Conservation (phyloP, 1,284 basidiomycete species). For the Puccinia horiana region DNA sequence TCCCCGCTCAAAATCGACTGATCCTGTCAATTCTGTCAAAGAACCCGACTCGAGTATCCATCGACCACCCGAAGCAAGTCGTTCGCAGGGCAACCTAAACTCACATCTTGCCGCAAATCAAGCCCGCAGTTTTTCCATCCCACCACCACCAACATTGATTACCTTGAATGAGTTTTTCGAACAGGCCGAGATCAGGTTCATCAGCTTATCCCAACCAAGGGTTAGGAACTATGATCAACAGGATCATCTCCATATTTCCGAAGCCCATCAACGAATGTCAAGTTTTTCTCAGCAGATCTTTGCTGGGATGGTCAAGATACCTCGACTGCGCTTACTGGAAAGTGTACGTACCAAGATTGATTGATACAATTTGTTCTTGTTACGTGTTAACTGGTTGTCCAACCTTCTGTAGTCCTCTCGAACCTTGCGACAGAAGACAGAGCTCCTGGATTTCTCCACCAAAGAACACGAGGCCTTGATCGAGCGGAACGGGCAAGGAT, state of each 20-base stretch:
- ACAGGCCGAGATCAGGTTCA: constrained; percentile 47
- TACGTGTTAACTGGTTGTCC: background rate
- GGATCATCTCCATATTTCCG: background rate
- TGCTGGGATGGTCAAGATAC: constrained; percentile 47
- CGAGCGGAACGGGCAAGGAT: background rate
- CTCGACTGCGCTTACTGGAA: constrained; percentile 24
- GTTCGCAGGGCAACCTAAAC: background rate
- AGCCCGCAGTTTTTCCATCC: background rate
- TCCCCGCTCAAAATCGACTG: background rate
- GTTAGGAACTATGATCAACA: constrained; percentile 37
- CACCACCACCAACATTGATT: constrained; percentile 6
- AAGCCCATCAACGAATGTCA: constrained; percentile 4
- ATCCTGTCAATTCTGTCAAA: background rate
- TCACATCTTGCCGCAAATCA: background rate
- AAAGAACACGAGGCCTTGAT: constrained; percentile 27
- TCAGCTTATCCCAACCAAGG: constrained; percentile 38
- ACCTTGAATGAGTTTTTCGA: constrained; percentile 46
- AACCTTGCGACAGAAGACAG: constrained; percentile 34
- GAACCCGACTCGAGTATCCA: background rate
- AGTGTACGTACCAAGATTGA: constrained; percentile 9
- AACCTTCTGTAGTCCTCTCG: constrained; percentile 13
- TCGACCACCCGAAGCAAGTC: background rate
- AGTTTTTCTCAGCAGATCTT: constrained; percentile 34
- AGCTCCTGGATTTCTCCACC: constrained; percentile 22
- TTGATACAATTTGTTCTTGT: background rate